Evolutionary conservation across 1,284 basidiomycete species (phyloP), one percentile per base, ranked within the genome.

Genomic region (Ustilago nuda): DNA sequence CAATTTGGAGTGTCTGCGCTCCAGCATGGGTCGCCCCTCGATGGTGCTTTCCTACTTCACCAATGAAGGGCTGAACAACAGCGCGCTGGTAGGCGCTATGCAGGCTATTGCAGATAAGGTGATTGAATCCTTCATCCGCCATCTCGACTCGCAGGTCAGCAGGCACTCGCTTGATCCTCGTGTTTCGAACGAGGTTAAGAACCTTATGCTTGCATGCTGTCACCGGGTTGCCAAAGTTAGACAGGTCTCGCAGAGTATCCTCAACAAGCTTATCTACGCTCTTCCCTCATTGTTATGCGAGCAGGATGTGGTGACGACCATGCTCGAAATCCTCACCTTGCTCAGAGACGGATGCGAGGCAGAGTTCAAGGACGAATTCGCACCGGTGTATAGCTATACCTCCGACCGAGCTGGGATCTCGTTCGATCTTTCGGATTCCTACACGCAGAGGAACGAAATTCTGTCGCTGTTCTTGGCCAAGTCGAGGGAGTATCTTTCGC

Each of bases 281-380:
- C 97, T 98, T 87, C 95, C 97, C 0, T 94, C 94, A 8, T 88
- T 99, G 68, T 92, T 98, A 89, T 98, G 95, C 86, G 92, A 96
- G 84, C 90, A 92, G 12, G 89, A 92, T 13, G 89, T 98, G 39
- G 93, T 99, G 7, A 76, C 80, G 8, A 68, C 75, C 33, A 92
- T 98, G 67, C 89, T 99, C 50, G 97, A 99, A 85, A 92, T 94
- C 50, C 88, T 99, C 66, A 98, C 96, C 0, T 88, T 98, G 13
- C 88, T 99, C 75, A 91, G 95, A 62, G 90, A 91, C 58, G 91
- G 93, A 1, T 95, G 94, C 84, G 94, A 98, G 86, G 92, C 94
- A 70, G 94, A 98, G 87, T 94, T 91, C 83, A 88, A 90, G 11
- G 94, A 98, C 86, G 96, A 98, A 93, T 97, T 94, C 85, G 94